Percentiles rank a stretch among this genome's conserved stretches.
These are phyloP conservation scores for peach (Prunus persica) DNA, from an alignment of 306 rosid genomes.

Conservation along the genomic window DNA sequence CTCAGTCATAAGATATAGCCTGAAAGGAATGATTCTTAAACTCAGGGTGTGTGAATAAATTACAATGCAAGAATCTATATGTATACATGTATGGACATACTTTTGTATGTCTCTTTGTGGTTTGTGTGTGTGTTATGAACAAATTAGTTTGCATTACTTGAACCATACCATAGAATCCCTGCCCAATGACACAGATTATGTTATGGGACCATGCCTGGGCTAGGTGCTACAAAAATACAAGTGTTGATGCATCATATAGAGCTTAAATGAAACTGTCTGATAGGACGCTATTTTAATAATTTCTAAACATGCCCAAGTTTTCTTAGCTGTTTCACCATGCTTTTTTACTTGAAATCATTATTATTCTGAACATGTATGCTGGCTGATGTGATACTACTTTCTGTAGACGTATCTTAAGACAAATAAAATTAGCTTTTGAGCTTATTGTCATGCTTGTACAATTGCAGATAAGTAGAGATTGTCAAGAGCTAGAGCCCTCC, in stretches of 20 bases:
- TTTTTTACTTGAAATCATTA: not conserved
- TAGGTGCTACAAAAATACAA: not conserved
- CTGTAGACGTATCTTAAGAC: not conserved
- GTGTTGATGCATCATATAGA: not conserved
- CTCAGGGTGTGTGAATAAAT: not conserved
- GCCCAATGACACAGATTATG: not conserved
- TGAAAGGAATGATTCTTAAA: too few relatives aligned
- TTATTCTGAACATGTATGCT: not conserved
- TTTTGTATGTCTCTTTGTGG: not conserved
- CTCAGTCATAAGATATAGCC: too few relatives aligned
- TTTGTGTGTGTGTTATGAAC: not conserved
- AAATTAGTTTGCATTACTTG: not conserved
- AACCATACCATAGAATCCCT: not conserved
- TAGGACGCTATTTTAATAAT: not conserved
- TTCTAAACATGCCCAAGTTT: not conserved
- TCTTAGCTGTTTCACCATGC: not conserved
- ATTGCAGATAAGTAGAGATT: constrained; percentile 98
- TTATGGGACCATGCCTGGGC: not conserved
- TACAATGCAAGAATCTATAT: not conserved
- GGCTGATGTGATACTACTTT: not conserved
- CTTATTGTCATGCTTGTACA: constrained; percentile 17
- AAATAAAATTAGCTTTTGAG: not conserved
- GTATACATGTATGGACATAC: not conserved
- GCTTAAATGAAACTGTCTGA: not conserved
- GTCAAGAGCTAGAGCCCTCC: constrained; percentile 92